Conservation (phyloP, 2,329 filamentous ascomycete species). For the Talaromyces sp. region DNA sequence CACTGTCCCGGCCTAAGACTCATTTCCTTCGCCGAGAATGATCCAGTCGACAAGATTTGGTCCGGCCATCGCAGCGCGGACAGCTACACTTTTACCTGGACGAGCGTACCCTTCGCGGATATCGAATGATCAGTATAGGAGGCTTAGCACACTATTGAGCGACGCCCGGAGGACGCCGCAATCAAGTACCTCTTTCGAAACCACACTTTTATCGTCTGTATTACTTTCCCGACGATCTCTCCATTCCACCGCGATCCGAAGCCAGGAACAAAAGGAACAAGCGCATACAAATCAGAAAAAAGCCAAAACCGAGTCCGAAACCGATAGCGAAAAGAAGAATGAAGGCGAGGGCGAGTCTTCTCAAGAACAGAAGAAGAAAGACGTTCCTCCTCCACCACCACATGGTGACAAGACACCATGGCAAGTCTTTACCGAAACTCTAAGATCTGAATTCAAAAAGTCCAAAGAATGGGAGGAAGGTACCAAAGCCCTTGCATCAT, state of each 20-base stretch:
- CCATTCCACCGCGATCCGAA: conserved; percentile 32
- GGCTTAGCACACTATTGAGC: conserved; percentile 36
- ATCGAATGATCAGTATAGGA: conserved; percentile 29
- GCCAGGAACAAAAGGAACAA: conserved; percentile 38
- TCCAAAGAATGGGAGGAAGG: conserved; percentile 99
- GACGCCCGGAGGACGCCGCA: conserved; percentile 36
- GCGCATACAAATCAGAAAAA: conserved; percentile 31
- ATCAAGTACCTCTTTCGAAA: conserved; percentile 36
- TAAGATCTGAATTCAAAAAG: conserved; percentile 88
- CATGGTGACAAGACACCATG: conserved; percentile 98
- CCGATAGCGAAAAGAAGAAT: conserved; percentile 43
- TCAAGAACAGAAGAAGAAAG: conserved; percentile 60
- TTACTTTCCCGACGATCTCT: conserved; percentile 36
- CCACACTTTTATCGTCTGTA: background rate
- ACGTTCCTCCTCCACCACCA: conserved; percentile 79
- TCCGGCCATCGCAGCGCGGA: conserved; percentile 37
- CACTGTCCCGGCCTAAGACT: background rate
- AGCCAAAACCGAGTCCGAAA: conserved; percentile 39
- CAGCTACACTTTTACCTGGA: conserved; percentile 36
- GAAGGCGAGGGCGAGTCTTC: conserved; percentile 44
- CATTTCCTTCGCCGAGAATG: conserved; percentile 34
- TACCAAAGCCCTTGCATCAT: conserved; percentile 87
- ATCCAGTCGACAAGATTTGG: conserved; percentile 38
- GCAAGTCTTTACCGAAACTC: conserved; percentile 98
- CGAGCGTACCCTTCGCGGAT: conserved; percentile 34